Base-by-base conservation (phyloP, 495 filamentous ascomycete species). In the Penicillium goetzii region DNA sequence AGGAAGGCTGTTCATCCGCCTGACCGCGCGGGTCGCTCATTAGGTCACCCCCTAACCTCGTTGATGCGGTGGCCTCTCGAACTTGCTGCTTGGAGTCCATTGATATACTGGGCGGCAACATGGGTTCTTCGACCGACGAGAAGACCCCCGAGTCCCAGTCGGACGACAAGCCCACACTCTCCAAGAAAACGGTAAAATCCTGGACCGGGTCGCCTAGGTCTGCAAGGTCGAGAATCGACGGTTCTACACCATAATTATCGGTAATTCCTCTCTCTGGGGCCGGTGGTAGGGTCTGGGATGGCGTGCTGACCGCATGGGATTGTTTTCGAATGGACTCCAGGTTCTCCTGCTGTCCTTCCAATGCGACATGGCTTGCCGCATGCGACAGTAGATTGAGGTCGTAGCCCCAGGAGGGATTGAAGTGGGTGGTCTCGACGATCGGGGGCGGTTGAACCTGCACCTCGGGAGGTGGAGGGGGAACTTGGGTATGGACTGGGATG, bases 81-180 rank as follows among this genome's bases (percentile, higher is more conserved):
- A 72, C 51, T 30, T 71, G 49, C 11, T 66, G 66, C 62, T 79
- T 81, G 6, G 76, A 73, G 50, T 81, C 79, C 45, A 79, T 79
- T 40, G 76, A 56, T 38, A 81, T 60, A 54, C 65, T 65, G 38
- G 74, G 73, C 10, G 75, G 72, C 23, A 81, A 53, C 67, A 81
- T 76, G 10, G 77, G 76, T 6, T 82, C 80, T 61, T 81, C 80
- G 5, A 81, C 77, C 2, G 73, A 75, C 5, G 78, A 80, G 56
- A 83, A 83, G 15, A 83, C 74, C 9, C 80, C 80, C 1, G 79
- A 81, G 60, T 83, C 79, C 80, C 80, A 83, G 59, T 83, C 80
- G 12, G 79, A 81, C 3, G 80, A 81, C n/a, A 83, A 66, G 9
- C 80, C 80, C 25, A 83, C 80, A 63, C 79, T 81, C 58, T 83